Evolutionary conservation across 129 eudicot genomes (phyloP), one percentile per base, ranked within the genome.

Genomic region (Cynara cardunculus): DNA sequence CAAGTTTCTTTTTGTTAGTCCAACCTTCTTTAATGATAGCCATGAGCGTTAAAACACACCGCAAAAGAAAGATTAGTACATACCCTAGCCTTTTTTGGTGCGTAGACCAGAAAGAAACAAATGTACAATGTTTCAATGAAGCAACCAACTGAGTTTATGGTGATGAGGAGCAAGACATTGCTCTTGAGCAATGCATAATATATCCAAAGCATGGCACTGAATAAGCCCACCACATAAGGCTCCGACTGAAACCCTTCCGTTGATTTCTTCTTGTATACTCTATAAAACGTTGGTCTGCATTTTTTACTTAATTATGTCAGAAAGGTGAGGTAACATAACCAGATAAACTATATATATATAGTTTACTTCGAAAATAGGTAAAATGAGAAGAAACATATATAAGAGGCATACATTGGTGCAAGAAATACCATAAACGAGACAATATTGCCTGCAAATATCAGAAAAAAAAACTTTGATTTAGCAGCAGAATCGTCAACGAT

Each of bases 171-270:
- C 70, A 84, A 30, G 7, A 86, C 86, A 44, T 89, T 77, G 53
- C 87, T 26, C 83, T 89, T 88, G 83, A 91, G 88, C 25, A 87
- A 75, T 18, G 94, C 97, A 16, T 91, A 91, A 56, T 89, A 89
- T 30, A 91, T 84, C 94, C 91, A 91, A n/a, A 91, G 87, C 90
- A 89, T 82, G 0, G 97, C 88, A 53, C 94, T 91, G 86, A 89
- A 92, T 62, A 92, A 79, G 10, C 87, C 92, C n/a, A 92, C 89
- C 25, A 92, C 91, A 72, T 92, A 89, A 0, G 97, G 97, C 5
- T 88, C 74, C 1, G 90, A 87, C 41, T 92, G 94, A 80, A 84
- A 92, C 77, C 91, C 94, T 73, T 88, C 88, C 0, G 92, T 89
- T 18, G 94, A 86, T 88, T 88, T 89, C 85, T 81, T 89, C 85